A percentile compares a stretch with the other conserved stretches of the same genome.
phyloP scores from a whole-genome alignment of 176 grass and related monocot species.

The Echinochloa phyllopogon region DNA sequence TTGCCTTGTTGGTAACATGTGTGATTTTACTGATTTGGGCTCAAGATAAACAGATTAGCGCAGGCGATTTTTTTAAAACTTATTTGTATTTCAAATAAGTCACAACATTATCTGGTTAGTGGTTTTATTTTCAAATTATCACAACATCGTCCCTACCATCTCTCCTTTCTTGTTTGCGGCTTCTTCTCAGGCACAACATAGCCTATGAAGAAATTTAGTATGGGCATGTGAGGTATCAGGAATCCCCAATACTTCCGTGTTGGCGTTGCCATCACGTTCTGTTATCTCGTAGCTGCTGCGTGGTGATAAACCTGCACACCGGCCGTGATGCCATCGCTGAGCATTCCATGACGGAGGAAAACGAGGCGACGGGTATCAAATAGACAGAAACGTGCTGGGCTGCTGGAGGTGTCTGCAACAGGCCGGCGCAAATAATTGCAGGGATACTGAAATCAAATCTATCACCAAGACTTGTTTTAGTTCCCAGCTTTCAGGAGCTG shows the following conservation, averaged over 20 bases:
- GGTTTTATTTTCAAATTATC: not conserved
- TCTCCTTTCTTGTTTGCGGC: not conserved
- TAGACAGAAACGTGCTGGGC: no score
- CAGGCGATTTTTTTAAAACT: not conserved
- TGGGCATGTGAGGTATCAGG: not conserved
- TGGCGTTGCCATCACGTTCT: not conserved
- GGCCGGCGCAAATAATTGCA: no score
- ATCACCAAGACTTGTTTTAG: no score
- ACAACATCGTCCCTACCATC: no score
- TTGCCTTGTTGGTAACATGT: not conserved
- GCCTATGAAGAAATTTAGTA: not conserved
- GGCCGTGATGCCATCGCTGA: accelerated
- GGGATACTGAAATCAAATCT: no score
- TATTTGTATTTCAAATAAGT: not conserved
- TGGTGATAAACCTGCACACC: not conserved
- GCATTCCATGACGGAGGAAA: no score
- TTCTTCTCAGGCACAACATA: not conserved
- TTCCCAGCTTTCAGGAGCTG: no score
- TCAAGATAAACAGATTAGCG: not conserved
- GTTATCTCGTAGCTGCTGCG: no score
- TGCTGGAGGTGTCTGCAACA: no score
- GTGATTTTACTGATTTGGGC: not conserved
- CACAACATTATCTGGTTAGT: not conserved
- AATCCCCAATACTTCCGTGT: not conserved
- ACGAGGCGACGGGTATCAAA: no score